Evolutionary conservation across 495 filamentous ascomycete species (phyloP).

Genomic region (Tetracladium setigerum): DNA sequence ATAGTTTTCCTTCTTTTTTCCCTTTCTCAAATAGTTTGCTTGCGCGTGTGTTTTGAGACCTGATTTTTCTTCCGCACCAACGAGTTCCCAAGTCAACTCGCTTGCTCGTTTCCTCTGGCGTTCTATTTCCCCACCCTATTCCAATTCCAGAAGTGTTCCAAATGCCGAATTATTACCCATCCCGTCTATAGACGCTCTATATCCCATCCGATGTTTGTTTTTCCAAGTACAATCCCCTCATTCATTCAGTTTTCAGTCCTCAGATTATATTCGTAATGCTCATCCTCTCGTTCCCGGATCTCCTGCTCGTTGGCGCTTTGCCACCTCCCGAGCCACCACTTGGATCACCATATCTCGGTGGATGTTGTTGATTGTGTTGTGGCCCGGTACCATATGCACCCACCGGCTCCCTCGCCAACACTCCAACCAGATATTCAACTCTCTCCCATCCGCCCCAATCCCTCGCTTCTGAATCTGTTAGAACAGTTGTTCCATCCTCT

Average conservation of each 20-base stretch:
- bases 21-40: no score
- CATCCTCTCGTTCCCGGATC: constrained; percentile 49
- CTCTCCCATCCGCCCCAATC: constrained; percentile 51
- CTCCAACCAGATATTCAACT: constrained; percentile 31
- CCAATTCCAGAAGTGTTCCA: no score
- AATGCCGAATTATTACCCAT: no score
- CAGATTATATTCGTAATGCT: constrained; percentile 77
- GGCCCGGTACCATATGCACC: not conserved
- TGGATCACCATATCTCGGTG: constrained; percentile 8
- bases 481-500: constrained; percentile 19
- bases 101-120: no score
- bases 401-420: constrained; percentile 19
- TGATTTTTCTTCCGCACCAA: no score
- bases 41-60: no score
- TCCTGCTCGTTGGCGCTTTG: constrained; percentile 13
- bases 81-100: no score
- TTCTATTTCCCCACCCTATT: no score
- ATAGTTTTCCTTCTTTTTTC: no score
- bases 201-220: no score
- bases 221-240: no score
- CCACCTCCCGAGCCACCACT: constrained; percentile 10
- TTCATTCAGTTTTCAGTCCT: constrained; percentile 3
- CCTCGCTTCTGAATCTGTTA: constrained; percentile 39
- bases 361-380: constrained; percentile 1
- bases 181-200: no score